These are phyloP conservation scores for Solanum corneliomulleri DNA, from an alignment of 257 asterid genomes.

Conservation along the genomic window DNA sequence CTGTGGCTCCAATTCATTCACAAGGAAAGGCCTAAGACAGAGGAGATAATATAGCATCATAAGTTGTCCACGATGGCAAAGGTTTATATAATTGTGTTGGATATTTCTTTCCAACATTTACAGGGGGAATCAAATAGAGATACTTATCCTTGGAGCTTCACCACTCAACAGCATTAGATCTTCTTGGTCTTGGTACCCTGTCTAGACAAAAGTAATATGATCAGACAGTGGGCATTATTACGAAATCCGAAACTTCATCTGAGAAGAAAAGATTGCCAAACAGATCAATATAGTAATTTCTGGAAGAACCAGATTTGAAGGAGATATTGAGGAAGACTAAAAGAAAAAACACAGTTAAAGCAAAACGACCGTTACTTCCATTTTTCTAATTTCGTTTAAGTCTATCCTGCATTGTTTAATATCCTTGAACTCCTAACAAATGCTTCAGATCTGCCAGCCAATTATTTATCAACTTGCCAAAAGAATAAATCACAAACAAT, in stretches of 20 bases:
- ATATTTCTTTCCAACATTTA: neutral
- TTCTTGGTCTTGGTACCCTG: neutral
- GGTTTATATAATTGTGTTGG: neutral
- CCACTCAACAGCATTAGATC: neutral
- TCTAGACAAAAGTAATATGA: neutral
- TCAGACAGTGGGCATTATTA: neutral
- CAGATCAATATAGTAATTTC: neutral
- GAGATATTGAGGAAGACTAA: neutral
- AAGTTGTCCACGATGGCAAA: neutral
- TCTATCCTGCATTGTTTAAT: neutral
- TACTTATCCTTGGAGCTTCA: neutral
- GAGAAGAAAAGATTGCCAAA: neutral
- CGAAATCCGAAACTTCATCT: neutral
- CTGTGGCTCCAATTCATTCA: conserved; percentile 78
- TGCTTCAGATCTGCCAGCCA: neutral
- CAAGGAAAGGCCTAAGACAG: conserved; percentile 69
- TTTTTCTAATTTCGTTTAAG: neutral
- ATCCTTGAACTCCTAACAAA: neutral
- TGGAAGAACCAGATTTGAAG: neutral
- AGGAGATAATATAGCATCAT: conserved; percentile 2
- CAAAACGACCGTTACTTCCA: neutral
- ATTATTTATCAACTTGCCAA: neutral
- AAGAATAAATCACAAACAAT: neutral
- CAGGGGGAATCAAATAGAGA: neutral
- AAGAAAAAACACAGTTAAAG: neutral